These are phyloP conservation scores for Mrakiaceae sp. DNA, from an alignment of 1,284 basidiomycete species.

Conservation along the genomic window DNA sequence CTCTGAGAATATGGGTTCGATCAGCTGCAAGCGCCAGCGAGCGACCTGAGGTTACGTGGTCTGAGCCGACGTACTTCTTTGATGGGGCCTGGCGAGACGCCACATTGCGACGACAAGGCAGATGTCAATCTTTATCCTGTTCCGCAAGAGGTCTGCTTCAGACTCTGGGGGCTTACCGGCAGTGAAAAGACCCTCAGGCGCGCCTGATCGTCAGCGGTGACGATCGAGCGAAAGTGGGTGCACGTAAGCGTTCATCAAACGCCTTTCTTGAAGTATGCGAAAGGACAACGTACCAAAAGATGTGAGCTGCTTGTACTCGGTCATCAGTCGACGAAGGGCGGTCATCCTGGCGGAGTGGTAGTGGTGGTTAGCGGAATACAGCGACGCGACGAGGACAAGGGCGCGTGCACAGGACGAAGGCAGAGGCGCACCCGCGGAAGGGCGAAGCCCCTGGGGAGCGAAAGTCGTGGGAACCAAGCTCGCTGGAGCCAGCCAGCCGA, in stretches of 20 bases:
- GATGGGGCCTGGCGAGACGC: background rate
- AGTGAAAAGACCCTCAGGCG: constrained; percentile 85
- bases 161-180: constrained; percentile 46
- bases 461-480: no score
- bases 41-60: background rate
- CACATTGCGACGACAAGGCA: no score
- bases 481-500: no score
- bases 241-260: no score
- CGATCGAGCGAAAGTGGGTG: no score
- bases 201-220: constrained; percentile 40
- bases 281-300: constrained; percentile 40
- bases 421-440: no score
- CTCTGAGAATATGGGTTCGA: constrained; percentile 50
- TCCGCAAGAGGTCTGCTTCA: background rate
- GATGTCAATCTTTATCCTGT: background rate
- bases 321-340: constrained; percentile 54
- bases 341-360: background rate
- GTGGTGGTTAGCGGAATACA: no score
- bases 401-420: no score
- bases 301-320: constrained; percentile 81
- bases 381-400: no score
- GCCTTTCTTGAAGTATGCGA: background rate
- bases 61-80: background rate
- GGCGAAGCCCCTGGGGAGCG: no score
- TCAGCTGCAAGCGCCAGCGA: background rate